Conservation (phyloP, 1,284 basidiomycete species). For the Neonothopanus nambi region DNA sequence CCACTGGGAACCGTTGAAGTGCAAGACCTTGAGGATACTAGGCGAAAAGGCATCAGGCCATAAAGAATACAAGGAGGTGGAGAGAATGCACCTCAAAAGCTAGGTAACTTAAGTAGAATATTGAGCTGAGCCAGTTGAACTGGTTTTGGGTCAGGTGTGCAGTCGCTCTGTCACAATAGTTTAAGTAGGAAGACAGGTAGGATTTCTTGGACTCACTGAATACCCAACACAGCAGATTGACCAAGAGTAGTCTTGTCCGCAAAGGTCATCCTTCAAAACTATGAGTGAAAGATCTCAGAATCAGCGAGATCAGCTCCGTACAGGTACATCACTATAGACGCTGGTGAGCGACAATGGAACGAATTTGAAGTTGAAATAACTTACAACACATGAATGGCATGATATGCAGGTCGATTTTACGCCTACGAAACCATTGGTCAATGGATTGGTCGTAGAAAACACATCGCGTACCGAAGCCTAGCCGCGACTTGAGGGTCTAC, state of each 20-base stretch:
- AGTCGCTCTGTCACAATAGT: conserved; percentile 29
- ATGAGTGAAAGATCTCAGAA: conserved; percentile 16
- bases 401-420: conserved; percentile 69
- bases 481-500: conserved; percentile 42
- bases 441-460: not conserved
- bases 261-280: conserved; percentile 52
- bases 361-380: conserved; percentile 29
- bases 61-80: not conserved
- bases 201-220: conserved; percentile 42
- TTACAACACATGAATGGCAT: conserved; percentile 79
- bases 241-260: conserved; percentile 79
- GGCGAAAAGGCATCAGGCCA: not conserved
- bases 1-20: conserved; percentile 75
- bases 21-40: conserved; percentile 76
- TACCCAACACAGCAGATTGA: conserved; percentile 69
- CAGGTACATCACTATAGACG: conserved; percentile 52
- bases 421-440: not conserved
- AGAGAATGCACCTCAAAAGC: conserved; percentile 34
- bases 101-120: conserved; percentile 71
- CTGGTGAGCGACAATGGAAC: not conserved
- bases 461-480: conserved; percentile 36
- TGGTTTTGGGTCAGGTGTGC: conserved; percentile 38
- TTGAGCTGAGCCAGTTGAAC: conserved; percentile 66
- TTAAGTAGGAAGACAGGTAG: not conserved
- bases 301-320: conserved; percentile 28